Evolutionary conservation across 1,284 basidiomycete genomes (phyloP).

Genomic region (Lignosus rhinocerotis): DNA sequence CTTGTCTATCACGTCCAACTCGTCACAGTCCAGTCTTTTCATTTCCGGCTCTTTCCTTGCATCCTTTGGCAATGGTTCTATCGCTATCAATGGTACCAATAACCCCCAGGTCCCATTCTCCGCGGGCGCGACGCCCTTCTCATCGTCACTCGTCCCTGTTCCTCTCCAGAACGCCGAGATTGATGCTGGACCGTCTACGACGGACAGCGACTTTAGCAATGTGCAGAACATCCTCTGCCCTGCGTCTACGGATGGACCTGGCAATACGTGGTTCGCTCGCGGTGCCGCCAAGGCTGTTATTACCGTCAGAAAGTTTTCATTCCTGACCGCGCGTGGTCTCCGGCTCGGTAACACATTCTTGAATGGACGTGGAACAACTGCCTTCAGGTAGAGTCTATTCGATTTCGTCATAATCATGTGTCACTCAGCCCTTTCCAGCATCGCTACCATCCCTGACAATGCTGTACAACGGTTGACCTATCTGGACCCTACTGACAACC

Average conservation of each 20-base stretch:
- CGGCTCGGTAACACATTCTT: slow-evolving; percentile 91
- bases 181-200: slow-evolving; percentile 71
- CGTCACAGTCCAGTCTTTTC: slow-evolving; percentile 74
- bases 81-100: slow-evolving; percentile 57
- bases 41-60: slow-evolving; percentile 89
- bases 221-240: slow-evolving; percentile 86
- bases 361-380: slow-evolving; percentile 76
- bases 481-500: slow-evolving; percentile 72
- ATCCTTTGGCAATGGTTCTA: slow-evolving; percentile 63
- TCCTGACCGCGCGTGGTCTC: slow-evolving; percentile 75
- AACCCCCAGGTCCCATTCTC: slow-evolving; percentile 80
- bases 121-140: slow-evolving; percentile 79
- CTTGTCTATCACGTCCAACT: slow-evolving; percentile 74
- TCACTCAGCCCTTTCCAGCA: slow-evolving; percentile 43
- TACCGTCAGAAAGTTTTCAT: slow-evolving; percentile 74
- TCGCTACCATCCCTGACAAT: slow-evolving; percentile 89
- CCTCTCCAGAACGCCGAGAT: slow-evolving; percentile 71
- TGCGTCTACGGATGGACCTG: slow-evolving; percentile 72
- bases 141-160: slow-evolving; percentile 88
- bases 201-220: slow-evolving; percentile 63
- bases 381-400: slow-evolving; percentile 67
- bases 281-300: slow-evolving; percentile 73
- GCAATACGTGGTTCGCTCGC: slow-evolving; percentile 83
- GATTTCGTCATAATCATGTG: neutral
- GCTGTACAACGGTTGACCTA: slow-evolving; percentile 75